Percentiles rank a stretch among this genome's conserved stretches.
Conservation (phyloP, 1,284 basidiomycete genomes). For the Ganoderma lucidum region DNA sequence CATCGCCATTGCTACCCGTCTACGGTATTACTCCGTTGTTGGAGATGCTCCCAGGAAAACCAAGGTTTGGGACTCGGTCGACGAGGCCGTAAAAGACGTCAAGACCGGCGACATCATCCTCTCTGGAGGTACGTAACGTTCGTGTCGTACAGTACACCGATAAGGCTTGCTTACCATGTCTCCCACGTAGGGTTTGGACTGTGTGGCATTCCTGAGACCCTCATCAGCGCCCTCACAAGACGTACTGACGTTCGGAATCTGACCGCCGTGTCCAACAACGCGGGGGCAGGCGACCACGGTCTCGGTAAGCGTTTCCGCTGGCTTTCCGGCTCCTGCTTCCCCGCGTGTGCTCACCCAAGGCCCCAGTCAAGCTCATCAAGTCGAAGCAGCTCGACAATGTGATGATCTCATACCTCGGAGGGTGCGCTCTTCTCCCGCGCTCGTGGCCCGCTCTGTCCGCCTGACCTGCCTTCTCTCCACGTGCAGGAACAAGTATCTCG, state of each 20-base stretch:
- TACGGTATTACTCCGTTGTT: slow-evolving; percentile 42
- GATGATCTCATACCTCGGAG: slow-evolving; percentile 88
- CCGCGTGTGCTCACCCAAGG: slow-evolving; percentile 19
- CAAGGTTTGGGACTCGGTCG: slow-evolving; percentile 85
- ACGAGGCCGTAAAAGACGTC: slow-evolving; percentile 85
- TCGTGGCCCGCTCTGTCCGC: slow-evolving; percentile 6
- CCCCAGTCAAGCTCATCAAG: slow-evolving; percentile 77
- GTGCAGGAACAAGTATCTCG: slow-evolving; percentile 77
- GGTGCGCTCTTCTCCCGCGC: slow-evolving; percentile 48
- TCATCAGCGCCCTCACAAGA: slow-evolving; percentile 79
- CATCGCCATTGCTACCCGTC: slow-evolving; percentile 32
- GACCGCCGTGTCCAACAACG: slow-evolving; percentile 92
- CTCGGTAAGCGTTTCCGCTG: slow-evolving; percentile 62
- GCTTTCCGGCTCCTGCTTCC: slow-evolving; percentile 17
- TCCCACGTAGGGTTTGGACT: slow-evolving; percentile 72
- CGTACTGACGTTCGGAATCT: slow-evolving; percentile 76
- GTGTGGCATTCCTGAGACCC: slow-evolving; percentile 83
- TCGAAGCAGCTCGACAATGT: slow-evolving; percentile 82
- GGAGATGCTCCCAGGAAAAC: slow-evolving; percentile 51
- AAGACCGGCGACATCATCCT: slow-evolving; percentile 82
- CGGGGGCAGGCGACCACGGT: slow-evolving; percentile 80
- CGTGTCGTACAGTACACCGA: not conserved
- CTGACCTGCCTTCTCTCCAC: slow-evolving; percentile 10
- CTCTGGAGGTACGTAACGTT: slow-evolving; percentile 70
- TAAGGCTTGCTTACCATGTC: slow-evolving; percentile 8